These are phyloP conservation scores for Laburnicola sp. DNA, from an alignment of 2,329 filamentous ascomycete species.

Conservation along the genomic window DNA sequence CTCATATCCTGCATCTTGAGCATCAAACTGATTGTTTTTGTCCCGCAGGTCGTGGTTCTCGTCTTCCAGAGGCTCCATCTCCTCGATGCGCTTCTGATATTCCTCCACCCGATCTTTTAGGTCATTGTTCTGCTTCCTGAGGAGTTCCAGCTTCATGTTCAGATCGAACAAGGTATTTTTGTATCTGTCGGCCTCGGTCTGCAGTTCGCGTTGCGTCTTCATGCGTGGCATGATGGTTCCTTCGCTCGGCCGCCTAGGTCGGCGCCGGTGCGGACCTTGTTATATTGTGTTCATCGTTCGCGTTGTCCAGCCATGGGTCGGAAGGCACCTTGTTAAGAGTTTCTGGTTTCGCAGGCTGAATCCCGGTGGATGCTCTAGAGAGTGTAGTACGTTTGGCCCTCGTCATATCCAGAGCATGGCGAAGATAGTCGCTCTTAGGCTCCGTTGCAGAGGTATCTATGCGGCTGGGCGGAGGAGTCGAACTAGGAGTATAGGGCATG, in stretches of 20 bases:
- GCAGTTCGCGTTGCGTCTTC: conserved; percentile 35
- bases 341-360: conserved; percentile 12
- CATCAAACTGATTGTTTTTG: conserved; percentile 26
- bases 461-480: conserved; percentile 15
- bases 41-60: conserved; percentile 31
- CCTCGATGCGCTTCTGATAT: conserved; percentile 29
- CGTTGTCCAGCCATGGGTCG: conserved; percentile 39
- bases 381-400: conserved; percentile 30
- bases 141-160: conserved; percentile 37
- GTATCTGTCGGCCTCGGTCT: conserved; percentile 30
- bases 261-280: conserved; percentile 24
- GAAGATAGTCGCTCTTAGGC: conserved; percentile 41
- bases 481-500: conserved; percentile 24
- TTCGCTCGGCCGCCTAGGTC: conserved; percentile 29
- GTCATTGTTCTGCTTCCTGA: conserved; percentile 37
- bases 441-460: conserved; percentile 24
- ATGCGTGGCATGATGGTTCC: conserved; percentile 26
- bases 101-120: conserved; percentile 31
- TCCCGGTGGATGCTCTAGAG: conserved; percentile 11
- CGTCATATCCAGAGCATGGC: conserved; percentile 37
- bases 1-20: conserved; percentile 26
- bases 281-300: conserved; percentile 27
- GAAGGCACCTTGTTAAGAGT: conserved; percentile 28
- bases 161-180: conserved; percentile 34
- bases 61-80: conserved; percentile 32